Evolutionary conservation across 371 early-diverging fungal genomes (phyloP).

Genomic region (Mycotypha africana): DNA sequence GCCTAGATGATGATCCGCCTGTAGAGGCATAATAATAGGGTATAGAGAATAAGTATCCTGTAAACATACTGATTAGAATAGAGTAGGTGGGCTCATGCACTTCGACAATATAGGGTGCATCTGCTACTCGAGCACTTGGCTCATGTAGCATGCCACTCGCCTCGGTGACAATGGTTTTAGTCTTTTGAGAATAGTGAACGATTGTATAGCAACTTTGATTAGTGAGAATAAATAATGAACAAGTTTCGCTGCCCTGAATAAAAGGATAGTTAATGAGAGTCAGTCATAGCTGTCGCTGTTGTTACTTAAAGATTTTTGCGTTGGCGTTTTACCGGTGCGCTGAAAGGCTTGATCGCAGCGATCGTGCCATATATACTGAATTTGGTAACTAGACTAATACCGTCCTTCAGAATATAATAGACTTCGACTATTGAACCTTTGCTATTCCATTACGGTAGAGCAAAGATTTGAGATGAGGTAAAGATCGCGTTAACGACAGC

Average conservation of each 20-base stretch:
- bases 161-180: slow-evolving; percentile 2
- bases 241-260: slow-evolving; percentile 6
- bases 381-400: slow-evolving; percentile 46
- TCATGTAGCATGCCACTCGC: slow-evolving; percentile 4
- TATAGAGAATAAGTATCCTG: slow-evolving; percentile 10
- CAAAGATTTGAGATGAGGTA: not conserved
- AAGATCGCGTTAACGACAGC: too few species aligned
- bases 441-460: slow-evolving; percentile 18
- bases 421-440: slow-evolving; percentile 65
- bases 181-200: not conserved
- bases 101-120: not conserved
- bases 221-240: slow-evolving; percentile 17
- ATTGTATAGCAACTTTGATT: slow-evolving; percentile 8
- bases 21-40: not conserved
- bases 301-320: too few species aligned
- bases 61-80: slow-evolving; percentile 8
- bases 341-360: slow-evolving; percentile 27
- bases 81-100: slow-evolving; percentile 2
- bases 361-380: slow-evolving; percentile 55
- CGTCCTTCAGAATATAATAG: slow-evolving; percentile 32
- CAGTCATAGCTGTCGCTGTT: not conserved
- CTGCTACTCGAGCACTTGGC: not conserved
- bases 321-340: too few species aligned
- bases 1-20: not conserved
- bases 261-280: not conserved